Evolutionary conservation across 2,329 filamentous ascomycete species (phyloP).

Genomic region (Neonectria hederae): DNA sequence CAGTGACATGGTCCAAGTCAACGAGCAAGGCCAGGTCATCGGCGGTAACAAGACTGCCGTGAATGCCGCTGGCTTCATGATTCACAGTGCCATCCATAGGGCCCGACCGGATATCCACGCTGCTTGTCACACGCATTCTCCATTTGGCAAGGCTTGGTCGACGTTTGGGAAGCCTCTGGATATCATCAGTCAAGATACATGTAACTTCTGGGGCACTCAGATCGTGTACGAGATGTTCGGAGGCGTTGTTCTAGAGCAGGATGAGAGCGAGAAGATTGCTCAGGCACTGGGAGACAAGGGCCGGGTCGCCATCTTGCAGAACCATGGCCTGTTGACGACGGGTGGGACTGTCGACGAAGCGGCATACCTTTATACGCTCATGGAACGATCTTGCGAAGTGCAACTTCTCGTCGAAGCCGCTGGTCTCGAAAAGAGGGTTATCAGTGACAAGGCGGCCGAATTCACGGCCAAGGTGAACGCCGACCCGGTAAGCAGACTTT

Average conservation of each 20-base stretch:
- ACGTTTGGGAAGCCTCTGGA: constrained; percentile 65
- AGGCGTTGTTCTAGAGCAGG: constrained; percentile 67
- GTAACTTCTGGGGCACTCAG: constrained; percentile 64
- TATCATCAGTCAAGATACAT: constrained; percentile 68
- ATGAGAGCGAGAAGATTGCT: constrained; percentile 66
- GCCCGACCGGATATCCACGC: constrained; percentile 66
- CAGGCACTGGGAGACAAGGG: constrained; percentile 60
- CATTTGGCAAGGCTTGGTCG: constrained; percentile 67
- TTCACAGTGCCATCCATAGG: constrained; percentile 67
- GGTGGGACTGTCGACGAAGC: constrained; percentile 72
- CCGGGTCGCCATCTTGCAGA: constrained; percentile 65
- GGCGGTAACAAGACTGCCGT: constrained; percentile 63
- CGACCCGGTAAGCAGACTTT: constrained; percentile 38
- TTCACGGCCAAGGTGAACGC: constrained; percentile 49
- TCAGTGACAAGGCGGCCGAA: constrained; percentile 51
- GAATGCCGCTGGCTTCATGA: constrained; percentile 68
- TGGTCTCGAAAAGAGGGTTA: constrained; percentile 39
- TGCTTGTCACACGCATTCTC: constrained; percentile 67
- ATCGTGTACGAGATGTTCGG: constrained; percentile 68
- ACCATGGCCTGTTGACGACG: constrained; percentile 71
- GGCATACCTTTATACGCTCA: constrained; percentile 63
- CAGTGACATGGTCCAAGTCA: constrained; percentile 67
- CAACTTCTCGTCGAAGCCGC: constrained; percentile 46
- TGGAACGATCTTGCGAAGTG: constrained; percentile 48
- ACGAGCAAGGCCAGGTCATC: constrained; percentile 64